These are phyloP conservation scores for Cenchrus americanus DNA, from an alignment of 176 grass and related monocot species.

Conservation along the genomic window DNA sequence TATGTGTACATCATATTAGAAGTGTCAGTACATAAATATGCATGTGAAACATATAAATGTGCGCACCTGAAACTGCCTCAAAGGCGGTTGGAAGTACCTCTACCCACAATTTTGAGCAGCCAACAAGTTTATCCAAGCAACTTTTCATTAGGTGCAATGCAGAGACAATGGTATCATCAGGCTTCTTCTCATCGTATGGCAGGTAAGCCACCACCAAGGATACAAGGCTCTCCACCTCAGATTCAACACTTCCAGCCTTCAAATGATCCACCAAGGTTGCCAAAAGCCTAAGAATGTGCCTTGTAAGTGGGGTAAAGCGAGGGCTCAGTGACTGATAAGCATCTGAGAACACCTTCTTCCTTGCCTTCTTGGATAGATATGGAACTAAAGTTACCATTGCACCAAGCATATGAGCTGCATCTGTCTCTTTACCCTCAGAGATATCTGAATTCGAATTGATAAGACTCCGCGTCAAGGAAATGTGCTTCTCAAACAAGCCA, in stretches of 20 bases:
- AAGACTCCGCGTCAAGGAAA: conserved; percentile 44
- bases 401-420: conserved; percentile 62
- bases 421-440: conserved; percentile 52
- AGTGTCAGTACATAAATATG: background rate
- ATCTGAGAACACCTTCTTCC: conserved; percentile 62
- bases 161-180: conserved; percentile 64
- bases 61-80: conserved; percentile 68
- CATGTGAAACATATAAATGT: conserved; percentile 26
- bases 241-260: conserved; percentile 55
- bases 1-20: conserved; percentile 15
- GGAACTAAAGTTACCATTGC: conserved; percentile 59
- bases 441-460: conserved; percentile 38
- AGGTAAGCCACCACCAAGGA: conserved; percentile 65
- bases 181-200: conserved; percentile 69
- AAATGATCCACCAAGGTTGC: conserved; percentile 63
- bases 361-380: conserved; percentile 70
- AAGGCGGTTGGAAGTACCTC: conserved; percentile 69
- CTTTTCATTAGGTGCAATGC: conserved; percentile 62
- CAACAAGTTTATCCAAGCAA: conserved; percentile 65
- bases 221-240: conserved; percentile 59
- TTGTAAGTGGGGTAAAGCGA: conserved; percentile 61
- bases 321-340: conserved; percentile 57
- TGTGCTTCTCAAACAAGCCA: conserved; percentile 75
- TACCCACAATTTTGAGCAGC: conserved; percentile 57
- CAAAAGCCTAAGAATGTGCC: conserved; percentile 66